Conservation (phyloP, 768 basidiomycete genomes). For the Kwoniella sp. region DNA sequence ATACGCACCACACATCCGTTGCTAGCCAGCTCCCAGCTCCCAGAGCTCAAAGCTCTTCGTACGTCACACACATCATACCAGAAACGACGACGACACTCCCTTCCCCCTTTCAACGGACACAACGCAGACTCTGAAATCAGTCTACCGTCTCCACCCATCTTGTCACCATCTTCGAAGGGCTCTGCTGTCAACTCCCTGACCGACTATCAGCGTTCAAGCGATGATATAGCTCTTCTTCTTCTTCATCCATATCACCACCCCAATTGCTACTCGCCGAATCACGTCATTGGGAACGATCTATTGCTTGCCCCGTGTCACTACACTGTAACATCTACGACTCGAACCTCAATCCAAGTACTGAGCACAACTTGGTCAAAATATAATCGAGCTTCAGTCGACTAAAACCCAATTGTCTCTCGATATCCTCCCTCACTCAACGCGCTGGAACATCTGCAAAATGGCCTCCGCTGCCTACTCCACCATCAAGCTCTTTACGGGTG, state of each 20-base stretch:
- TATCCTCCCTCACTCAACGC: not conserved
- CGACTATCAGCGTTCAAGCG: not conserved
- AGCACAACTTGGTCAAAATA: too few species aligned
- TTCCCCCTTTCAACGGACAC: not conserved
- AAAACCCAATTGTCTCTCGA: too few species aligned
- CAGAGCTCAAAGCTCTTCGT: not conserved
- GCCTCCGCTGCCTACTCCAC: constrained; percentile 55
- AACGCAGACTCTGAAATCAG: not conserved
- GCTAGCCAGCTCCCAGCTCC: not conserved
- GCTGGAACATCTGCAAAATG: constrained; percentile 29
- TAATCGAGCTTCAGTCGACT: too few species aligned
- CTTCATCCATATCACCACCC: not conserved
- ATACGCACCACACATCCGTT: not conserved
- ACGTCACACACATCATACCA: not conserved
- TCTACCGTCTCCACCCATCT: too few species aligned
- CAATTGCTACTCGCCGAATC: too few species aligned
- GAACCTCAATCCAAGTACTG: too few species aligned
- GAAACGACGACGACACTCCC: not conserved
- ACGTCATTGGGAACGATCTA: too few species aligned
- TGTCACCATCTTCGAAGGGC: not conserved
- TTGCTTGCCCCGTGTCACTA: too few species aligned
- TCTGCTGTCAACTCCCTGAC: not conserved
- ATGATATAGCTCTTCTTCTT: constrained; percentile 1
- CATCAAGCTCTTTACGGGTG: constrained; percentile 59
- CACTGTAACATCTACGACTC: too few species aligned